Evolutionary conservation across 805 yeast species (phyloP), one percentile per base, ranked within the genome.

Genomic region (Teunomyces panamensis): DNA sequence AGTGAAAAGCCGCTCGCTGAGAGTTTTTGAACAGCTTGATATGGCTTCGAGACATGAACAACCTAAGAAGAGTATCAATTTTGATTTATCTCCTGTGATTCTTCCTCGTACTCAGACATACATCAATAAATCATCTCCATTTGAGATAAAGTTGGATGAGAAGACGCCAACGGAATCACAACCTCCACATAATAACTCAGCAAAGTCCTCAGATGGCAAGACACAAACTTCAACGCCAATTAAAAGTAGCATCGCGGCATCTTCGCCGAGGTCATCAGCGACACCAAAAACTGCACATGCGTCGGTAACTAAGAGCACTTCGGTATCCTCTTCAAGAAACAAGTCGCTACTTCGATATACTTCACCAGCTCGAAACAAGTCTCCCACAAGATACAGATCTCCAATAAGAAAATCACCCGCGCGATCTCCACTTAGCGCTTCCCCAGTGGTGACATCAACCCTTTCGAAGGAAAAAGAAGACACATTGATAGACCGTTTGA

Each of bases 401-500:
- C 41, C 41, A 5, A 16, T 8, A 11, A 41, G 43, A 4, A 41
- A 30, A 17, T 41, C 43, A 11, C 43, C 43, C 3, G 13, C 43
- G 3, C 13, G 43, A 13, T 41, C 43, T n/a, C 43, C 43, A 16
- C 24, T 41, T 10, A 26, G 43, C 4, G 13, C 14, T 7, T 29
- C 32, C 7, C 34, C 43, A 3, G 14, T 14, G 13, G 10, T 10
- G 9, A 9, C 34, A 28, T 9, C 43, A 14, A 33, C 13, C 13
- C 43, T 29, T 26, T 30, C 27, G 20, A 29, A 28, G 34, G 45
- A 30, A 30, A 26, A 29, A 29, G 37, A 42, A 17, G 30, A 28
- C 42, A 33, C 26, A 17, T 34, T 52, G 26, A 37, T 60, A 5
- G 54, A 46, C 42, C 51, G 69, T 36, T 53, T 63, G 26, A 60